Evolutionary conservation across 139 green algal species (phyloP).

Genomic region (Desmodesmus armatus): DNA sequence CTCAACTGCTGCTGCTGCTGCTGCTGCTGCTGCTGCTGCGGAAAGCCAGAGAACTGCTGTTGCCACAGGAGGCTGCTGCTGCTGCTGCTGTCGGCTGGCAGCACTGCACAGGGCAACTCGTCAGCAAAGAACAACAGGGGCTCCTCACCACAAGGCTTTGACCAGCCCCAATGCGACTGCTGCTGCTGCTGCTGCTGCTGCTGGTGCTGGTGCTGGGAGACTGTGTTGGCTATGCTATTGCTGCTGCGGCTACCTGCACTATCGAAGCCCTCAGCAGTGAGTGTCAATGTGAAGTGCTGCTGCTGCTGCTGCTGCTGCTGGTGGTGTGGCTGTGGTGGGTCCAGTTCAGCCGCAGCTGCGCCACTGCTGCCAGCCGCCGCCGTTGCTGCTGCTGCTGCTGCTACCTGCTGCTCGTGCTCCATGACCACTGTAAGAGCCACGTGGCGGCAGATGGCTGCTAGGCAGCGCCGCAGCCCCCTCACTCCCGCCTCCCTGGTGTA

Average conservation of each 20-base stretch:
- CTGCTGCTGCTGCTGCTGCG: slow-evolving; percentile 21
- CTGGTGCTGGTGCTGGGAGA: slow-evolving; percentile 30
- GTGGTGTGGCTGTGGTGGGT: not conserved
- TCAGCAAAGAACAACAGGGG: slow-evolving; percentile 17
- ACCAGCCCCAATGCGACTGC: no score
- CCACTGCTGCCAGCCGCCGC: not conserved
- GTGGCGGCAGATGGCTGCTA: slow-evolving; percentile 79
- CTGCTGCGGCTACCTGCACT: slow-evolving; percentile 12
- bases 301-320: not conserved
- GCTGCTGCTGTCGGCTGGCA: slow-evolving; percentile 8
- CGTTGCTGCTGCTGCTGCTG: slow-evolving; percentile 35
- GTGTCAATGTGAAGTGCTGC: not conserved
- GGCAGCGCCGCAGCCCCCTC: slow-evolving; percentile 59
- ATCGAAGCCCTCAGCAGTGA: not conserved
- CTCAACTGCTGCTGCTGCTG: not conserved
- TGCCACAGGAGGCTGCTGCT: not conserved
- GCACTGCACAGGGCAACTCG: slow-evolving; percentile 40
- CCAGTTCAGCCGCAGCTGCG: not conserved
- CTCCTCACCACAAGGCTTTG: no score
- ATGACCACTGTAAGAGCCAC: slow-evolving; percentile 72
- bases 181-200: not conserved
- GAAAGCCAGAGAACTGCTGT: no score
- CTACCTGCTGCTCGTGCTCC: slow-evolving; percentile 32
- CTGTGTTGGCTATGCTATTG: slow-evolving; percentile 21
- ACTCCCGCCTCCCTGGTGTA: slow-evolving; percentile 88